These are phyloP conservation scores for Pelargonium cotyledonis DNA, from an alignment of 441 rosid species.

Conservation along the genomic window DNA sequence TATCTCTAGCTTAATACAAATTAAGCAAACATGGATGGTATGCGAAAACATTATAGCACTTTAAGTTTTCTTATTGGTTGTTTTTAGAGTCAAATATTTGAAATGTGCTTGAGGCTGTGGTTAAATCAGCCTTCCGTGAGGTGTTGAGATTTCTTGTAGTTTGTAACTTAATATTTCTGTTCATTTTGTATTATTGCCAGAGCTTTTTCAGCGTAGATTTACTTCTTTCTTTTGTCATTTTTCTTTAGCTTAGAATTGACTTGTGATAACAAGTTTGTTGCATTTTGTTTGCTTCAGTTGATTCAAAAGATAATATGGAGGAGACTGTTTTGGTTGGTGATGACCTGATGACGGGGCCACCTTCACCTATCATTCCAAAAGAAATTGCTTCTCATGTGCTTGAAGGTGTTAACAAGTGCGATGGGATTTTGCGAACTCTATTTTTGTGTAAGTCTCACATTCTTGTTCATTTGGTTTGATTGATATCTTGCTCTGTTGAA, in stretches of 20 bases:
- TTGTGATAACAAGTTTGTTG: slow-evolving; percentile 4
- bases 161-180: too few species aligned
- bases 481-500: background rate
- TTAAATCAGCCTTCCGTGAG: background rate
- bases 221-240: background rate
- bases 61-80: background rate
- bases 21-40: slow-evolving; percentile 63
- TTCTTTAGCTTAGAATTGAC: background rate
- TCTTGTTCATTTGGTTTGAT: background rate
- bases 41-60: slow-evolving; percentile 20
- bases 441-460: slow-evolving; percentile 66
- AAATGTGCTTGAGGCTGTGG: background rate
- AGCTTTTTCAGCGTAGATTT: too few species aligned
- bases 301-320: slow-evolving; percentile 89
- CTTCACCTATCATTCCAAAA: slow-evolving; percentile 79
- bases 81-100: background rate
- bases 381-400: slow-evolving; percentile 93
- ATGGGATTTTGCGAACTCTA: slow-evolving; percentile 71
- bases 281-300: slow-evolving; percentile 45
- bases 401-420: slow-evolving; percentile 76
- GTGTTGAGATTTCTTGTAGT: too few species aligned
- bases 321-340: slow-evolving; percentile 92
- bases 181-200: too few species aligned
- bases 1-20: slow-evolving; percentile 14
- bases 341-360: slow-evolving; percentile 91